Conservation (phyloP, 768 basidiomycete species). For the Russula emetica region DNA sequence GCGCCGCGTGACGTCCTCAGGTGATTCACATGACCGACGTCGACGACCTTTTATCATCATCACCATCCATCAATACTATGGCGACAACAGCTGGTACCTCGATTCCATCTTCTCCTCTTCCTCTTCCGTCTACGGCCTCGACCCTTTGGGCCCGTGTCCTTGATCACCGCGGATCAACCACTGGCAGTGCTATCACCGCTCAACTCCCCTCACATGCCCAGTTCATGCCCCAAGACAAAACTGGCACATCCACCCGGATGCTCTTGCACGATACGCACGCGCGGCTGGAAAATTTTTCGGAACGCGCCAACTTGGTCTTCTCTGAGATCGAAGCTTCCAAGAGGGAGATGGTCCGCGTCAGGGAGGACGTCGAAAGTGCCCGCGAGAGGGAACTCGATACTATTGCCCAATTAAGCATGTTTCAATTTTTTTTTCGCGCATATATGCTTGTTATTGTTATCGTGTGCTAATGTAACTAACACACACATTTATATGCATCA, state of each 20-base stretch:
- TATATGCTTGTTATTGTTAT: slow-evolving; percentile 28
- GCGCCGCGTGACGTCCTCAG: slow-evolving; percentile 2
- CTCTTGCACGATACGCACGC: slow-evolving; percentile 71
- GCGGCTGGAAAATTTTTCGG: slow-evolving; percentile 63
- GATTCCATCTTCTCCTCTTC: slow-evolving; percentile 14
- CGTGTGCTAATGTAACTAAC: slow-evolving; percentile 2
- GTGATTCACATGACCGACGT: background rate
- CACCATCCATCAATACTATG: background rate
- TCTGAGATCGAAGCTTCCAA: slow-evolving; percentile 49
- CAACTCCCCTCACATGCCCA: slow-evolving; percentile 43
- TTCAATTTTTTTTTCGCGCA: slow-evolving; percentile 20
- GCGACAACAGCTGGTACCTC: slow-evolving; percentile 5
- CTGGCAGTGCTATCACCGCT: slow-evolving; percentile 25
- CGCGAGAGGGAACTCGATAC: slow-evolving; percentile 54
- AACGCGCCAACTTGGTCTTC: slow-evolving; percentile 50
- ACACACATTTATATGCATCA: slow-evolving; percentile 30
- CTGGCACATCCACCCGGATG: slow-evolving; percentile 65
- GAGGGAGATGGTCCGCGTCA: slow-evolving; percentile 49
- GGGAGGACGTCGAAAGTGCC: slow-evolving; percentile 55
- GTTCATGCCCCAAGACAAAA: slow-evolving; percentile 51
- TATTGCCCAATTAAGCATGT: slow-evolving; percentile 53
- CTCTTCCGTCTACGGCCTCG: slow-evolving; percentile 28
- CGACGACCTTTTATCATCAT: background rate
- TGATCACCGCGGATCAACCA: slow-evolving; percentile 38
- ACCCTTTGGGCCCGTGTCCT: slow-evolving; percentile 54